Evolutionary conservation across 768 basidiomycete genomes (phyloP).

Genomic region (Rhodotorula toruloides): DNA sequence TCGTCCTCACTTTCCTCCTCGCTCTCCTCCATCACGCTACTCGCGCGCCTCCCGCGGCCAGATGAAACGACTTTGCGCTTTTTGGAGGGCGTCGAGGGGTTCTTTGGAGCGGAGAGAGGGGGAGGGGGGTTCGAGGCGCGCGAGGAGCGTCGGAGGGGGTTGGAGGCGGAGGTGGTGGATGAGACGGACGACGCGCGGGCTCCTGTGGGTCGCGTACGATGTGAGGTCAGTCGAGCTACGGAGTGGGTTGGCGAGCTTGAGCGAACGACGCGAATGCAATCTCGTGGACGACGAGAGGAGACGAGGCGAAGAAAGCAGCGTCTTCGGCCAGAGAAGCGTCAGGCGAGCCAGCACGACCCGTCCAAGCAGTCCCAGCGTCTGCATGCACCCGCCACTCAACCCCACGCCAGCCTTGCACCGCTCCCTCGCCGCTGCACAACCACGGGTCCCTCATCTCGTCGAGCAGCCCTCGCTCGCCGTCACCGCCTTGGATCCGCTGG

Average conservation of each 20-base stretch:
- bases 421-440: no score
- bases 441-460: no score
- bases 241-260: not conserved
- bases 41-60: no score
- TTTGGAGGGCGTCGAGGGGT: not conserved
- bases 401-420: no score
- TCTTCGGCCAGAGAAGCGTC: not conserved
- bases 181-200: constrained; percentile 9
- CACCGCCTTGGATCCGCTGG: no score
- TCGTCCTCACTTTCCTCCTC: no score
- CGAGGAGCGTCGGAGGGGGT: constrained; percentile 19
- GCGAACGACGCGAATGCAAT: not conserved
- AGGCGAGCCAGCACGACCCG: no score
- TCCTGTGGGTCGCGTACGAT: not conserved
- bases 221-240: no score
- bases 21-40: no score
- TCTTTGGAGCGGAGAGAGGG: not conserved
- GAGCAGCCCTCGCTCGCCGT: no score
- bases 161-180: not conserved
- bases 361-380: no score
- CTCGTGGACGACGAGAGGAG: not conserved
- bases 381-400: no score
- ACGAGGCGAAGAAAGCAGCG: not conserved
- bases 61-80: constrained; percentile 32
- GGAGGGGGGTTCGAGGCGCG: constrained; percentile 17